Evolutionary conservation across 192 early-diverging fungal species (phyloP).

Genomic region (Lobosporangium transversale): DNA sequence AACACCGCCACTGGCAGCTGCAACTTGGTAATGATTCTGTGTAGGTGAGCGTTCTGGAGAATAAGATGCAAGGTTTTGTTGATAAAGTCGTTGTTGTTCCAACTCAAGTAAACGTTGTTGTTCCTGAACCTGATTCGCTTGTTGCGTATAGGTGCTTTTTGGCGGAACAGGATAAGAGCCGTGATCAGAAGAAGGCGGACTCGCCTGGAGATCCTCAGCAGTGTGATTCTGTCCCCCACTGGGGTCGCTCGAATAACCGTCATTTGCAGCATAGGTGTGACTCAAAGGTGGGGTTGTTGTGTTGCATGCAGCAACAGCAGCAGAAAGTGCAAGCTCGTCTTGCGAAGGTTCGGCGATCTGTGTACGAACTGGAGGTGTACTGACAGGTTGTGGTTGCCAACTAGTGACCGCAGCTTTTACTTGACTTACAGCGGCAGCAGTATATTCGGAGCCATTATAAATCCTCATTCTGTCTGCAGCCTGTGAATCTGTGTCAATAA

Average conservation of each 20-base stretch:
- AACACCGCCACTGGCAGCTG: constrained; percentile 4
- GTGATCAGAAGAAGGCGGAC: background rate
- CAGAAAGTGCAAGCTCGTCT: constrained; percentile 38
- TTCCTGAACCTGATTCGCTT: constrained; percentile 29
- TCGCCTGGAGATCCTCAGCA: background rate
- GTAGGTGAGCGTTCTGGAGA: constrained; percentile 17
- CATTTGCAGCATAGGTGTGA: constrained; percentile 7
- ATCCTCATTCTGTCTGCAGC: constrained; percentile 46
- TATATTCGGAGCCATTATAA: constrained; percentile 36
- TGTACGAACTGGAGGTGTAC: constrained; percentile 9
- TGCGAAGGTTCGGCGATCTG: constrained; percentile 11
- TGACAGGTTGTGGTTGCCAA: constrained; percentile 34
- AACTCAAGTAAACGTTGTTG: constrained; percentile 37
- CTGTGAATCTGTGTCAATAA: constrained; percentile 38
- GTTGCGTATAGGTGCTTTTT: constrained; percentile 11
- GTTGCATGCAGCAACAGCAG: constrained; percentile 37
- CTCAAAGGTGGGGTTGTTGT: constrained; percentile 20
- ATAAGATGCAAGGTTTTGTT: constrained; percentile 39
- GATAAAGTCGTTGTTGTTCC: constrained; percentile 47
- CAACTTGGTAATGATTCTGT: constrained; percentile 27
- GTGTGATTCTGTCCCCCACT: constrained; percentile 8
- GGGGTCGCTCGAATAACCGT: constrained; percentile 12
- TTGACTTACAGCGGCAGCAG: constrained; percentile 28
- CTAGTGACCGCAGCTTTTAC: constrained; percentile 22
- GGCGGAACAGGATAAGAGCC: background rate